Evolutionary conservation across 129 eudicot genomes (phyloP), one percentile per base, ranked within the genome.

Genomic region (Oenanthe sinensis): DNA sequence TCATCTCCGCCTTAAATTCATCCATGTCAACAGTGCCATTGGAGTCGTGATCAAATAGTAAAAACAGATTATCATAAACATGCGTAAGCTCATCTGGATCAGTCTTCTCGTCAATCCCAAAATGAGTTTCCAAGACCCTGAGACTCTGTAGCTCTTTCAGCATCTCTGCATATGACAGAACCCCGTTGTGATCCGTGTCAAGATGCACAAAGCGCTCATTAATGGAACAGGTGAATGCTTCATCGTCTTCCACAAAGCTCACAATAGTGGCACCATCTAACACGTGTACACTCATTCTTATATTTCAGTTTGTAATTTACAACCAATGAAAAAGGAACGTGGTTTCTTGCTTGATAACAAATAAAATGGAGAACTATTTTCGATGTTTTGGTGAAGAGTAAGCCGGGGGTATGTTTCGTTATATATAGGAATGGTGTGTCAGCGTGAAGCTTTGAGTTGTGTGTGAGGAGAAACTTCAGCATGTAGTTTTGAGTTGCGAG

Each of bases 51-150:
- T 69, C 74, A 69, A 69, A 69, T 9, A 30, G 74, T 16, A 69
- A 16, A 37, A 69, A 69, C 24, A 69, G 13, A 16, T 36, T 15
- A 36, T 69, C 47, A 36, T 69, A 69, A 7, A 69, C 26, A 0
- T 37, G 47, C 17, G 8, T 17, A 37, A 69, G 74, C 45, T 69
- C 74, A 37, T 69, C 28, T 4, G 74, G 74, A 69, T 69, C 74
- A 17, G 74, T 69, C 45, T 69, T 19, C n/a, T 37, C 74, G 1
- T 69, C 74, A 37, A 37, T 69, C 4, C 46, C 74, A 4, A 69
- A 69, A 69, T 69, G 74, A 39, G 74, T 69, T 69, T 69, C 74
- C 44, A 69, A 37, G 74, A 69, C 74, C 74, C 74, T 69, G 45
- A 69, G 45, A 69, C 74, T 19, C 74, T 69, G 74, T 0, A 37